These are phyloP conservation scores for Camelina laxa DNA, from an alignment of 345 rosid genomes.

Conservation along the genomic window DNA sequence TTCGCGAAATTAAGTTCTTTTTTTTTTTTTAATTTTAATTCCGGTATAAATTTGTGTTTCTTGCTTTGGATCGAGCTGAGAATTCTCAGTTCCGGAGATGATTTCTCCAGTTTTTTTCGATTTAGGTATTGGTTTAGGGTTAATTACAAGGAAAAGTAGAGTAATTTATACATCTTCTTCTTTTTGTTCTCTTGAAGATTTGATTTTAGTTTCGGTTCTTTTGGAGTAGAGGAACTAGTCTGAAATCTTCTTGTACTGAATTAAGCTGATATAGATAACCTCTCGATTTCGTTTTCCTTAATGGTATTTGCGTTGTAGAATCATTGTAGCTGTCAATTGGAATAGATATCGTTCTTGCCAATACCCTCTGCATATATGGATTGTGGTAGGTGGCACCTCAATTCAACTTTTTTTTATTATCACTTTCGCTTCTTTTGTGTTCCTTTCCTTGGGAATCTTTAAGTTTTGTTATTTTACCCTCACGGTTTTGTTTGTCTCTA, in stretches of 20 bases:
- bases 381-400: conserved; percentile 72
- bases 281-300: conserved; percentile 38
- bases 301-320: conserved; percentile 48
- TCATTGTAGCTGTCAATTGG: conserved; percentile 92
- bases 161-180: not conserved
- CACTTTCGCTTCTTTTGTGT: not conserved
- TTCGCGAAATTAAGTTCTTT: not conserved
- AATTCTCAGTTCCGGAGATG: not conserved
- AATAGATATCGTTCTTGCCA: conserved; percentile 72
- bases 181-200: conserved; percentile 8
- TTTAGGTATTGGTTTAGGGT: conserved; percentile 3
- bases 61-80: conserved; percentile 37
- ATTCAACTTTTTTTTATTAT: not conserved
- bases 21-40: not conserved
- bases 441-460: not conserved
- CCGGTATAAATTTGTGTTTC: not conserved
- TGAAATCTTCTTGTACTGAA: conserved; percentile 1
- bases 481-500: conserved; percentile 14
- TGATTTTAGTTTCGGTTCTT: not conserved
- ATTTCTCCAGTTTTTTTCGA: not conserved
- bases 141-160: not conserved
- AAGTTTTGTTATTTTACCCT: not conserved
- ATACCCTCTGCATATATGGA: conserved; percentile 97
- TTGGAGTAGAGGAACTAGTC: not conserved
- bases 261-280: conserved; percentile 10